Conservation (phyloP, 441 rosid genomes). For the Populus trichocarpa region DNA sequence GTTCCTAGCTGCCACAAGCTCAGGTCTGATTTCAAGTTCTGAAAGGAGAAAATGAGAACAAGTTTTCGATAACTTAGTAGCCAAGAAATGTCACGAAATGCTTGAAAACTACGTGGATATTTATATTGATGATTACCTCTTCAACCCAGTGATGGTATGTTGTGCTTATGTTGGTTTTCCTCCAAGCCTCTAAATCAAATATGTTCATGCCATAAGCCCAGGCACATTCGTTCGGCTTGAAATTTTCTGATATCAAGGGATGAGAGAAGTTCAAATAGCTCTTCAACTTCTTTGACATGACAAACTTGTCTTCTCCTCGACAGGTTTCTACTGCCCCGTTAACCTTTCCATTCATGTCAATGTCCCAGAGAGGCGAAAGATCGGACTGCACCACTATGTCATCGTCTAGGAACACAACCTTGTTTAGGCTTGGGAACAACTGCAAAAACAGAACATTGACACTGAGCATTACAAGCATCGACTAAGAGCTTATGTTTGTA, state of each 20-base stretch:
- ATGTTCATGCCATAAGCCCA: constrained; percentile 99
- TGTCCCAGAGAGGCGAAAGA: constrained; percentile 91
- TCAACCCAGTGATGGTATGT: constrained; percentile 90
- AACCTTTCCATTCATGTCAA: constrained; percentile 84
- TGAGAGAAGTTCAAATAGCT: constrained; percentile 93
- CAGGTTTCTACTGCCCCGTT: constrained; percentile 94
- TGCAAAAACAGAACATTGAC: constrained; percentile 25
- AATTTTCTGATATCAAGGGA: constrained; percentile 57
- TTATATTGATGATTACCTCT: constrained; percentile 44
- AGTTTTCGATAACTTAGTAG: background rate
- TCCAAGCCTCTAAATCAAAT: constrained; percentile 84
- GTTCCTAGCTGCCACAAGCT: constrained; percentile 98
- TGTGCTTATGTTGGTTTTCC: constrained; percentile 79
- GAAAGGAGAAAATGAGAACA: constrained; percentile 21
- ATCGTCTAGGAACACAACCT: constrained; percentile 89
- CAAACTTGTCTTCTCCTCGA: constrained; percentile 71
- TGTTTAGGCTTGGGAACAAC: constrained; percentile 89
- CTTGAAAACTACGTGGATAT: background rate
- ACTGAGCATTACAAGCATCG: background rate
- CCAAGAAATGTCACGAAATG: background rate
- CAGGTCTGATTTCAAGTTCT: constrained; percentile 92
- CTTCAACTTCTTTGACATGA: constrained; percentile 80
- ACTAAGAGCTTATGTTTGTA: background rate
- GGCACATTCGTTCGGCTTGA: constrained; percentile 79
- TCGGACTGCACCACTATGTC: constrained; percentile 92